These are phyloP conservation scores for Hysterium pulicare DNA, from an alignment of 2,329 filamentous ascomycete species.

Conservation along the genomic window DNA sequence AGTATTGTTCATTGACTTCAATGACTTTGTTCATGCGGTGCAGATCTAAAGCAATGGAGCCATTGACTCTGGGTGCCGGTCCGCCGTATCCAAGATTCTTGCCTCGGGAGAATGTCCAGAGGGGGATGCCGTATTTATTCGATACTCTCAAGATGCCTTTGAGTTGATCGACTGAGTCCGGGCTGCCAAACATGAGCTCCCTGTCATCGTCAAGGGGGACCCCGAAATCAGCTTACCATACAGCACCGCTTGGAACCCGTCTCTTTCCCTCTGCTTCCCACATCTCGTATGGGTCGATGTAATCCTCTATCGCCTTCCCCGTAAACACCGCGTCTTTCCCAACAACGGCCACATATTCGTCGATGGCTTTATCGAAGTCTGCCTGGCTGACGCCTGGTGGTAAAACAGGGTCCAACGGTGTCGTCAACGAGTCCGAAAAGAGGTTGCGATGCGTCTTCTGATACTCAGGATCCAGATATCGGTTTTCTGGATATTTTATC, in stretches of 20 bases:
- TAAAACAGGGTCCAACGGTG: constrained; percentile 36
- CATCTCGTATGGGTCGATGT: constrained; percentile 49
- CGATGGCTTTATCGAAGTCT: constrained; percentile 39
- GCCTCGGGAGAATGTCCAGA: constrained; percentile 31
- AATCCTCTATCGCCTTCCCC: constrained; percentile 40
- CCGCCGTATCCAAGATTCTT: constrained; percentile 36
- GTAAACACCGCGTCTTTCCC: constrained; percentile 41
- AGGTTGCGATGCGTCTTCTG: constrained; percentile 42
- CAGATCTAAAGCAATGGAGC: constrained; percentile 32
- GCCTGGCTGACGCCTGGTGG: constrained; percentile 39
- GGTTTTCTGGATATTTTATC: background rate
- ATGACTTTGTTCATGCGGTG: constrained; percentile 44
- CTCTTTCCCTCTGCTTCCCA: constrained; percentile 39
- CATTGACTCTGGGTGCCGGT: constrained; percentile 34
- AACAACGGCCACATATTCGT: constrained; percentile 32
- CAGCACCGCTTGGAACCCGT: constrained; percentile 44
- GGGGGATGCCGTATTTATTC: constrained; percentile 24
- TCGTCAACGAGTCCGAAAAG: constrained; percentile 41
- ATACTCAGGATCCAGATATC: constrained; percentile 41
- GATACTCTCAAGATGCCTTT: constrained; percentile 19
- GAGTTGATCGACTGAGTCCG: constrained; percentile 21
- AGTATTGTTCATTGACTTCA: constrained; percentile 43
- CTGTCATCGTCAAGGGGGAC: no score
- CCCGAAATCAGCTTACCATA: constrained; percentile 37
- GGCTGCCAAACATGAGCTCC: no score